Evolutionary conservation across 2,329 filamentous ascomycete species (phyloP), one percentile per base, ranked within the genome.

Genomic region (Gaeumannomyces sp.): DNA sequence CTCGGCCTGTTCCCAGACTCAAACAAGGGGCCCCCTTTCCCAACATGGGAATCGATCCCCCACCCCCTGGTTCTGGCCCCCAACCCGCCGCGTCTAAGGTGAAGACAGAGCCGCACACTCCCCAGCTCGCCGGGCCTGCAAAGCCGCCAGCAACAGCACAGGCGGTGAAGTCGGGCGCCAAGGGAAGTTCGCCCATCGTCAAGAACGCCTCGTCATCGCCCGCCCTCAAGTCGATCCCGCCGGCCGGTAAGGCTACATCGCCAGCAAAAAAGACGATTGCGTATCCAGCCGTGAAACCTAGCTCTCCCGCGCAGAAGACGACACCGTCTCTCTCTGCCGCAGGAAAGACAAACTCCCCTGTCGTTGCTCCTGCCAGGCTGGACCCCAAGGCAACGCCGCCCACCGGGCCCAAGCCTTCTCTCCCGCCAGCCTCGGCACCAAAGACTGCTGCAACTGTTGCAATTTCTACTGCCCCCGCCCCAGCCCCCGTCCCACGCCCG

Each of bases 31-130:
- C 84, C 22, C 80, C 84, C 0, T 81, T 86, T 67, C 81, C 84
- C 2, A 81, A 85, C 67, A 85, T 85, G 82, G 82, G 81, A 33
- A 78, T 83, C 73, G 80, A 77, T 77, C 66, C 69, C 76, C 59
- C 4, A 56, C 33, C 58, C 33, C 63, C 50, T 33, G 29, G 57
- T 28, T 25, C 65, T 27, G 53, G 53, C 27, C 61, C 19, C 61
- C 67, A 73, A 2, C 71, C 72, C 10, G 64, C 29, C 3, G 29
- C 65, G 25, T 63, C 62, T 25, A 72, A 71, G n/a, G 69, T 71
- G 60, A 73, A 73, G 31, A 68, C 69, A 19, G 72, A 71, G 33
- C 70, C 71, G 14, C 71, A 69, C 27, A 68, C 73, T 6, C 67
- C 73, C 7, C 50, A 69, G 28, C 67, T 68, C 62, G 56, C 64